These are phyloP conservation scores for Oenanthe javanica DNA, from an alignment of 140 eudicot species.

Conservation along the genomic window DNA sequence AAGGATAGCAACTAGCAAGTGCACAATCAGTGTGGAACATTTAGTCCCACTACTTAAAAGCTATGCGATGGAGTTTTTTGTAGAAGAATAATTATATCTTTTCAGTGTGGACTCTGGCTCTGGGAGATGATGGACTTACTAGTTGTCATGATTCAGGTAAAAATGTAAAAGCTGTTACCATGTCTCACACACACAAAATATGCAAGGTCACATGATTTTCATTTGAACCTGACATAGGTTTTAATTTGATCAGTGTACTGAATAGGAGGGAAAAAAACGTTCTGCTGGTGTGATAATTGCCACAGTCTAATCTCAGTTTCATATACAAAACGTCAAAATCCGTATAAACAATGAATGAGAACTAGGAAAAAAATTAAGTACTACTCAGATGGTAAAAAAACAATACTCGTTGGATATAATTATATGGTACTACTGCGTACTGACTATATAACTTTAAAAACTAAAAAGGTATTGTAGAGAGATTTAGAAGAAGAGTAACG, in stretches of 20 bases:
- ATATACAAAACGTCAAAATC: background rate
- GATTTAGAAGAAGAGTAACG: background rate
- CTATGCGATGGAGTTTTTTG: background rate
- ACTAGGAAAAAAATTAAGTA: background rate
- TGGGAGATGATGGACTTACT: background rate
- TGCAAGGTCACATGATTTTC: slow-evolving; percentile 8
- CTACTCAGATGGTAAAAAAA: background rate
- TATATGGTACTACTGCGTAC: background rate
- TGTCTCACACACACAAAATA: background rate
- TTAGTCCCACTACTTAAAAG: slow-evolving; percentile 7
- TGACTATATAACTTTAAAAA: background rate
- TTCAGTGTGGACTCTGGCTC: background rate
- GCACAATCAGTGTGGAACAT: slow-evolving; percentile 5
- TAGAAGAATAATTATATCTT: background rate
- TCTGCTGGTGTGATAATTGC: background rate
- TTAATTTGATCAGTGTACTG: slow-evolving; percentile 1
- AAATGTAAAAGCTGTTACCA: background rate
- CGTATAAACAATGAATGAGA: background rate
- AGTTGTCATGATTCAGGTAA: slow-evolving; percentile 3
- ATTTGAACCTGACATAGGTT: background rate
- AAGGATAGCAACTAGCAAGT: background rate
- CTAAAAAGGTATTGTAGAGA: background rate
- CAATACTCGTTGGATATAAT: background rate
- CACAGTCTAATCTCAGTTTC: background rate
- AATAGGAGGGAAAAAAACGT: background rate